Evolutionary conservation across 192 early-diverging fungal species (phyloP), one percentile per base, ranked within the genome.

Genomic region (Phycomyces blakesleeanus): DNA sequence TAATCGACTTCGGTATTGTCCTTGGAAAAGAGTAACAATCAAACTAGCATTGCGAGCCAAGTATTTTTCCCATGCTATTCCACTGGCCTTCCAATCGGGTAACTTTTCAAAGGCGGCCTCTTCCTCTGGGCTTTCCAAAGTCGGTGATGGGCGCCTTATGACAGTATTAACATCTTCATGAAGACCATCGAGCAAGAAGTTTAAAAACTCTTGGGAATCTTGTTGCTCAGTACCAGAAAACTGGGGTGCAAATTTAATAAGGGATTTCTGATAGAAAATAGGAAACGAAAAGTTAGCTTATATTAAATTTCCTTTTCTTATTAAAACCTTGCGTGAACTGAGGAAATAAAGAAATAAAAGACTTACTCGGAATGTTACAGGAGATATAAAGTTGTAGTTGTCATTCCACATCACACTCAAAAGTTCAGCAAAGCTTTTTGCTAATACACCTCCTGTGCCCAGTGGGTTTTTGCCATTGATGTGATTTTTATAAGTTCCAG

Each of bases 201-300:
- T 79, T 11, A 97, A 78, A 76, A 99, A 98, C 76, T 98, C 96
- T 67, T 99, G 97, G 0, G 91, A 90, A 76, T 99, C 97, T 27
- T 99, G 94, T 71, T 99, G 97, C 54, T 97, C 93, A 51, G 82
- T 87, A 6, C 91, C 91, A 37, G 79, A 80, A 71, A 96, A 99
- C 65, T 93, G 89, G 6, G 86, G 82, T 38, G 89, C 88, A 71
- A 87, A 89, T 34, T 82, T 75, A 14, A 85, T 85, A 12, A 98
- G 80, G 0, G 84, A 83, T 37, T 86, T 69, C 71, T 73, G 34
- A 41, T 10, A 41, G n/a, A n/a, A n/a, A n/a, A n/a, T n/a, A n/a
- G n/a, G n/a, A n/a, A n/a, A n/a, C n/a, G n/a, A n/a, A n/a, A n/a
- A n/a, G n/a, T n/a, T n/a, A n/a, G n/a, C n/a, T n/a, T n/a, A n/a